Conservation (phyloP, 257 asterid genomes). For the Lavandula angustifolia region DNA sequence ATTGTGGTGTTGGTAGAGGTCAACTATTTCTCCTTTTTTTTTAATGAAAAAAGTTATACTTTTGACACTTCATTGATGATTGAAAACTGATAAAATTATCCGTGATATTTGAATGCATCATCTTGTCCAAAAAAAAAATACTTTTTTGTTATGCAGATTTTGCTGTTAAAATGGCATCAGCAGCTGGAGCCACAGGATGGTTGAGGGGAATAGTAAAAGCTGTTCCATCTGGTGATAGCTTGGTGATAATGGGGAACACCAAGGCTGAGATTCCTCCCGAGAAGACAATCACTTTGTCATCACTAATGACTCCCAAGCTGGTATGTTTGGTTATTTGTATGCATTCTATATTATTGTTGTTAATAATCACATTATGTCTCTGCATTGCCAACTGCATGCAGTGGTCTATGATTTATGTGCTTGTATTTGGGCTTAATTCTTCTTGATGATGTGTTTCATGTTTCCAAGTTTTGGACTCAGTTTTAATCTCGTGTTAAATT, state of each 20-base stretch:
- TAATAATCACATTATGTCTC: constrained; percentile 9
- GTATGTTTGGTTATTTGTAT: constrained; percentile 40
- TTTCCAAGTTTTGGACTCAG: background rate
- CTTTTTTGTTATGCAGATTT: constrained; percentile 45
- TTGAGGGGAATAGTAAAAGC: constrained; percentile 88
- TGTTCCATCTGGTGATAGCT: constrained; percentile 91
- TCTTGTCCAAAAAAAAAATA: too few species aligned
- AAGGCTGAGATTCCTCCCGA: constrained; percentile 91
- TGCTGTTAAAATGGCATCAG: constrained; percentile 92
- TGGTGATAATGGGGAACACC: constrained; percentile 77
- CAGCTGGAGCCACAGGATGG: constrained; percentile 84
- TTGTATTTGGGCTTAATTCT: background rate
- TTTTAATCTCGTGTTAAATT: background rate
- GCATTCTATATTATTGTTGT: background rate
- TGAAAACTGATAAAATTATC: too few species aligned
- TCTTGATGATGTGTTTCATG: background rate
- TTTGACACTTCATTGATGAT: too few species aligned
- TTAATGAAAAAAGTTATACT: too few species aligned
- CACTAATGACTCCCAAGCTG: constrained; percentile 89
- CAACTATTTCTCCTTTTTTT: too few species aligned
- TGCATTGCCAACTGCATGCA: background rate
- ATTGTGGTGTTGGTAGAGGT: too few species aligned
- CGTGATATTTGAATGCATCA: too few species aligned
- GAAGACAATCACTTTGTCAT: constrained; percentile 84
- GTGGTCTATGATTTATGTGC: background rate